phyloP scores from a whole-genome alignment of 176 grass and related monocot species.

The Phoenix roebelenii region DNA sequence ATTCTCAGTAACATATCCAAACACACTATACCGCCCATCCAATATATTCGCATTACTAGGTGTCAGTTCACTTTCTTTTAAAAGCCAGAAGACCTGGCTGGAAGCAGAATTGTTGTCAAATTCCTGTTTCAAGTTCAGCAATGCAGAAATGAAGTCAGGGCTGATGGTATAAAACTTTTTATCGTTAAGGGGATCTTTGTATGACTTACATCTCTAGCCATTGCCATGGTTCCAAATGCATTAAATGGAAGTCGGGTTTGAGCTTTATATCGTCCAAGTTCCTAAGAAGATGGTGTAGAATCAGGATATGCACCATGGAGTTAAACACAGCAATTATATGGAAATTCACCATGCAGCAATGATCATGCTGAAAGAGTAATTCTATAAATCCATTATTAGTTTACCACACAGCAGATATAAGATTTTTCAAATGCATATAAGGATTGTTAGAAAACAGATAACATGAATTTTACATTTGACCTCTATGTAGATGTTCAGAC shows the following conservation, averaged over 20 bases:
- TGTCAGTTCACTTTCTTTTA: slow-evolving; percentile 97
- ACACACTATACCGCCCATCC: slow-evolving; percentile 72
- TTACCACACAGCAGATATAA: no score
- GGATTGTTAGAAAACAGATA: no score
- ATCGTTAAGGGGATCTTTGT: not conserved
- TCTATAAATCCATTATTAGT: no score
- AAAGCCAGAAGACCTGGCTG: slow-evolving; percentile 94
- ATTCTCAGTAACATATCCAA: slow-evolving; percentile 84
- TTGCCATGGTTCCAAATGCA: slow-evolving; percentile 97
- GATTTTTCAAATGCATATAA: no score
- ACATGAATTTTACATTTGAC: no score
- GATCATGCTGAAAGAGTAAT: no score
- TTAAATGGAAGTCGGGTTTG: slow-evolving; percentile 97
- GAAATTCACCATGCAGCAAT: no score
- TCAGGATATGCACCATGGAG: not conserved
- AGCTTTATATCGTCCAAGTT: slow-evolving; percentile 90
- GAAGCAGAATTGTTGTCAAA: slow-evolving; percentile 95
- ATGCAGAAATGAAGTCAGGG: not conserved
- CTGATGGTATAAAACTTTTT: no score
- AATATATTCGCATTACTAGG: slow-evolving; percentile 99
- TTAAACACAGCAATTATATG: no score
- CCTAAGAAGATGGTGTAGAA: slow-evolving; percentile 20
- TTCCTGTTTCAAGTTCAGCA: slow-evolving; percentile 48
- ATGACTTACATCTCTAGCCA: slow-evolving; percentile 86
- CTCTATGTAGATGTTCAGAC: no score